Evolutionary conservation across 371 early-diverging fungal species (phyloP).

Genomic region (Syncephalis plumigaleata): DNA sequence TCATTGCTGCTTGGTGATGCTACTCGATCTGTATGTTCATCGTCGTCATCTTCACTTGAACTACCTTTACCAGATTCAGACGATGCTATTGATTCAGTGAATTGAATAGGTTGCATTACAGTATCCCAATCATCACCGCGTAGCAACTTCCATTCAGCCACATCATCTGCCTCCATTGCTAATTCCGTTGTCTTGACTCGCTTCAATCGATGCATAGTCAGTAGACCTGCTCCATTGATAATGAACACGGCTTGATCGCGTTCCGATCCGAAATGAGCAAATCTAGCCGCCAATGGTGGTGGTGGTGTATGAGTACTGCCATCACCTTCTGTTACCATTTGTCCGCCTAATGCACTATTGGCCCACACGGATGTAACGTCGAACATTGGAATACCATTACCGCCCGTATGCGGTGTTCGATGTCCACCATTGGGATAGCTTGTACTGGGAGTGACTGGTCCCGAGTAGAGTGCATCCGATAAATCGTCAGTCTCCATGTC

Average conservation of each 20-base stretch:
- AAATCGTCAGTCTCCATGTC: too few species aligned
- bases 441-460: too few species aligned
- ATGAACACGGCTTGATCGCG: neutral
- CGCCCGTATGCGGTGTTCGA: neutral
- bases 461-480: too few species aligned
- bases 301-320: neutral
- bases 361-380: neutral
- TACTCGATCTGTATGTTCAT: too few species aligned
- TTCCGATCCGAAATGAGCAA: neutral
- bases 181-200: slow-evolving; percentile 2
- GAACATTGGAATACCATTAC: neutral
- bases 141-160: slow-evolving; percentile 9
- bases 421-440: neutral
- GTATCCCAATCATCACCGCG: slow-evolving; percentile 5
- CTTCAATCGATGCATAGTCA: neutral
- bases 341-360: neutral
- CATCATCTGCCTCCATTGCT: slow-evolving; percentile 5
- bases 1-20: too few species aligned
- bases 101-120: too few species aligned
- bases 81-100: too few species aligned
- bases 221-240: neutral
- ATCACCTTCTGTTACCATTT: neutral
- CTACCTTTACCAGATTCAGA: too few species aligned
- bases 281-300: neutral
- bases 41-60: too few species aligned